Evolutionary conservation across 306 rosid genomes (phyloP), one percentile per base, ranked within the genome.

Genomic region (Potentilla sterilis): DNA sequence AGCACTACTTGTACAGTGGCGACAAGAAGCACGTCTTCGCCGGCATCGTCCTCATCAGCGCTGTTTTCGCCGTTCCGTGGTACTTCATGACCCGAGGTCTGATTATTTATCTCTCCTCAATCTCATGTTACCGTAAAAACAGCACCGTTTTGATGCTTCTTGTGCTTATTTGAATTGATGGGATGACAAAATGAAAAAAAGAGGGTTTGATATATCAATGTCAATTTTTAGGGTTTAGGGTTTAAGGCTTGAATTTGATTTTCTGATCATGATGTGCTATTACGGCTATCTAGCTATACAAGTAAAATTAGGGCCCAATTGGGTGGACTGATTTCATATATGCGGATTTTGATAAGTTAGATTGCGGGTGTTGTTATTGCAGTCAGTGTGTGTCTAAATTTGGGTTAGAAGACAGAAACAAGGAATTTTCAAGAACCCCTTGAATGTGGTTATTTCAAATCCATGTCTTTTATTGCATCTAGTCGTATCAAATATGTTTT

Each of bases 1-100:
- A 92, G 76, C 89, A 79, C 83, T 83, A 77, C 49, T 76, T 95
- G 11, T 88, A 95, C 78, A 95, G 97, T 51, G 97, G 98, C 0
- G 96, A 93, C 3, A 93, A 93, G 73, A 95, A 90, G 71, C 98
- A 95, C 61, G 98, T 95, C 40, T 63, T 81, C 44, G 87, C 78
- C 24, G 98, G 97, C 72, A 72, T 95, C 78, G 93, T 87, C 69
- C 76, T 95, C 78, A 81, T 95, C 82, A 65, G 83, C 75, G 85
- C 81, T 42, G 83, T 84, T 58, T 92, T 92, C 63, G 80, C 81
- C 63, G 40, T 92, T 49, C 98, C 97, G 21, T 95, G 97, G 98
- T 86, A 43, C 76, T 79, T 84, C 35, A 87, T 90, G 93, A 88
- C 0, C 43, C 88, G 86, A 89, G 98, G 97, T 90, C 52, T 5